phyloP scores from a whole-genome alignment of 192 early-diverging fungal species.

The Backusella psychrophila region DNA sequence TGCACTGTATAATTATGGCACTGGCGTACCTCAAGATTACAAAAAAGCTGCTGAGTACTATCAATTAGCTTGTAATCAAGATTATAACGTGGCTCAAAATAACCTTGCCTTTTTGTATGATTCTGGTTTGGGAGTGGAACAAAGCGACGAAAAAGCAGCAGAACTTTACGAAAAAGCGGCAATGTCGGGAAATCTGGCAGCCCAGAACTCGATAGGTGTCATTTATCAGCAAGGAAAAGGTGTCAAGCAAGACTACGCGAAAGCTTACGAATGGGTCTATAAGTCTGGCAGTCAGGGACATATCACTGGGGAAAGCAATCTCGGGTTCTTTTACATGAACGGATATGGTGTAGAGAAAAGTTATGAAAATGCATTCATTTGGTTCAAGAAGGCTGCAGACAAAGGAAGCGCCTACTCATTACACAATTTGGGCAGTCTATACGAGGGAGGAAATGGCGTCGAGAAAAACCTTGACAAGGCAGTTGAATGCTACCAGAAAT shows the following conservation, averaged over 20 bases:
- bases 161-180: neutral
- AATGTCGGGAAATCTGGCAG: neutral
- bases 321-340: neutral
- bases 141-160: neutral
- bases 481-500: conserved; percentile 61
- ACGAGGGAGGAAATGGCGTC: conserved; percentile 40
- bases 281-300: neutral
- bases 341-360: neutral
- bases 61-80: conserved; percentile 40
- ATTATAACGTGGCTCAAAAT: conserved; percentile 50
- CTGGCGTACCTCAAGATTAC: conserved; percentile 33
- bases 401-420: conserved; percentile 20
- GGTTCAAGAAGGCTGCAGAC: neutral
- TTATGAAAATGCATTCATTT: neutral
- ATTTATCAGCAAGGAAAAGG: neutral
- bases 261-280: neutral
- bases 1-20: neutral
- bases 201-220: neutral
- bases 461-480: conserved; percentile 61
- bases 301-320: neutral
- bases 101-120: conserved; percentile 64
- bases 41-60: conserved; percentile 60
- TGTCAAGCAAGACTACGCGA: neutral
- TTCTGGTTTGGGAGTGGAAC: neutral
- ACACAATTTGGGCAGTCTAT: conserved; percentile 29